These are phyloP conservation scores for Suillus alpinus DNA, from an alignment of 768 basidiomycete species.

Conservation along the genomic window DNA sequence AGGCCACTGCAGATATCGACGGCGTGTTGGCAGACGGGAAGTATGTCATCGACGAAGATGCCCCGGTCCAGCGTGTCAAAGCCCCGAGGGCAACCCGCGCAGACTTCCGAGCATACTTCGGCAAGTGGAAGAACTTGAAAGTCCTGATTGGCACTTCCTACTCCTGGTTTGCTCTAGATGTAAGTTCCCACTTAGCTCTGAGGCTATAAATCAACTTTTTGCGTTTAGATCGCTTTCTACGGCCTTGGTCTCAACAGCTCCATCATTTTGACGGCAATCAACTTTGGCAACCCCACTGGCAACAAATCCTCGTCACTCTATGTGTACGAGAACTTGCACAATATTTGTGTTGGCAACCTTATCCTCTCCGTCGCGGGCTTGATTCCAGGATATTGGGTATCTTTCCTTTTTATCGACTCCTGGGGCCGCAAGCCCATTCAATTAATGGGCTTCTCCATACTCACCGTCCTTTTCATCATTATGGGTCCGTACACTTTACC, in stretches of 20 bases:
- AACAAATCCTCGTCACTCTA: conserved; percentile 28
- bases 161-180: conserved; percentile 88
- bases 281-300: conserved; percentile 44
- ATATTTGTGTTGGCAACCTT: conserved; percentile 72
- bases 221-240: conserved; percentile 74
- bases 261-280: conserved; percentile 72
- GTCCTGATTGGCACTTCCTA: conserved; percentile 76
- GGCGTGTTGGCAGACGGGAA: conserved; percentile 55
- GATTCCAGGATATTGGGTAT: conserved; percentile 69
- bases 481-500: conserved; percentile 53
- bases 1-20: conserved; percentile 72
- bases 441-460: conserved; percentile 69
- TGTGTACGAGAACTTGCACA: conserved; percentile 58
- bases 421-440: conserved; percentile 87
- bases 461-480: conserved; percentile 63
- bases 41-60: conserved; percentile 52
- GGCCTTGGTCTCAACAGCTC: conserved; percentile 84
- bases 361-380: conserved; percentile 75
- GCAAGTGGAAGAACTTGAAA: conserved; percentile 76
- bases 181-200: conserved; percentile 30
- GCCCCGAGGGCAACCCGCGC: conserved; percentile 65
- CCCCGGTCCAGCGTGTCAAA: conserved; percentile 55
- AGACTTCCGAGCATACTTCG: conserved; percentile 71
- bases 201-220: conserved; percentile 1
- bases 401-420: conserved; percentile 63